A percentile compares a stretch with the other conserved stretches of the same genome.
These are phyloP conservation scores for Evernia prunastri DNA, from an alignment of 495 filamentous ascomycete species.

Conservation along the genomic window DNA sequence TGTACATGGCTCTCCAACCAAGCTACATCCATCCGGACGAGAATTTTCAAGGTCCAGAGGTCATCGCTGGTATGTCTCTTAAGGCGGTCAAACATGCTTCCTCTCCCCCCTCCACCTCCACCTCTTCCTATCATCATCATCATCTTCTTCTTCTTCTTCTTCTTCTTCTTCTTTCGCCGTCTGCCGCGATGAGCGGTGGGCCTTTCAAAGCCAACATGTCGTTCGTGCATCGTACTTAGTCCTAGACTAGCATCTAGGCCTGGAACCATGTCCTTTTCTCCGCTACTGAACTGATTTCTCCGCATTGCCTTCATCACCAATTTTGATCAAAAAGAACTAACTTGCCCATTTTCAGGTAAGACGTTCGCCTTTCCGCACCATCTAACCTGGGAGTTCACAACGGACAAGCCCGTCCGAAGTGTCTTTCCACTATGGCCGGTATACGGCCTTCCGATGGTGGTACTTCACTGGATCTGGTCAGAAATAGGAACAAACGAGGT, in stretches of 20 bases:
- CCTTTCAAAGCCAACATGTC: constrained; percentile 8
- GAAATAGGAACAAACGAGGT: constrained; percentile 46
- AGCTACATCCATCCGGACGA: constrained; percentile 98
- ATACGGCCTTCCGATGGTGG: constrained; percentile 86
- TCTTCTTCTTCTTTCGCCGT: not conserved
- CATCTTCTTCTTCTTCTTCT: not conserved
- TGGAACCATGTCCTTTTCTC: not conserved
- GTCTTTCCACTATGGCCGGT: constrained; percentile 92
- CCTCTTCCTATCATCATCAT: not conserved
- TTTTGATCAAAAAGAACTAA: constrained; percentile 1
- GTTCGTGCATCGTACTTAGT: not conserved
- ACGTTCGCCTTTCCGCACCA: constrained; percentile 83
- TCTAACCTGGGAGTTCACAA: constrained; percentile 92
- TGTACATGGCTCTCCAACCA: constrained; percentile 89
- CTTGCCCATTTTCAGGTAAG: constrained; percentile 50
- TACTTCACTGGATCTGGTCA: constrained; percentile 80
- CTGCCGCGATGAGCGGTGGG: constrained; percentile 4
- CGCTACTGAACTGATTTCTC: not conserved
- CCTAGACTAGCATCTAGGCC: not conserved
- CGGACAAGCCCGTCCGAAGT: constrained; percentile 77
- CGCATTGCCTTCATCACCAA: not conserved
- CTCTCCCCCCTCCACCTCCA: not conserved
- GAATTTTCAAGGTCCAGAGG: constrained; percentile 96
- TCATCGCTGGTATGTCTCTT: constrained; percentile 81
- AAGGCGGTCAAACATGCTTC: not conserved